A percentile compares a stretch with the other conserved stretches of the same genome.
Evolutionary conservation across 2,329 filamentous ascomycete genomes (phyloP).

Genomic region (Fusarium sulawesiense): DNA sequence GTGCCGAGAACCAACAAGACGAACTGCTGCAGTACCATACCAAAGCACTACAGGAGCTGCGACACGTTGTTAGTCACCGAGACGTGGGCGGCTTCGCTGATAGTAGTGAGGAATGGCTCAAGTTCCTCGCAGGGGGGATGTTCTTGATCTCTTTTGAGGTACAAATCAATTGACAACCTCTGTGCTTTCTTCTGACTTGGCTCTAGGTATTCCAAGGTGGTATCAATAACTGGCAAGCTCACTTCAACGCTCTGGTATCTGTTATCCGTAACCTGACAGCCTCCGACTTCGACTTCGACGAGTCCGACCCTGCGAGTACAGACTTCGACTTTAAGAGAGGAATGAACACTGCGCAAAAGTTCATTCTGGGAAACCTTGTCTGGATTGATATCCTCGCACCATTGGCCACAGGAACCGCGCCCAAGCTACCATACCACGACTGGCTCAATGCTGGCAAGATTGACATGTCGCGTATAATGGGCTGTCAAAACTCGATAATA

Average conservation of each 20-base stretch:
- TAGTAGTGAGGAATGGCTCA: slow-evolving; percentile 38
- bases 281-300: slow-evolving; percentile 1
- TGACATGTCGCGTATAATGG: slow-evolving; percentile 38
- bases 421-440: slow-evolving; percentile 12
- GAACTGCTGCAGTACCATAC: slow-evolving; percentile 43
- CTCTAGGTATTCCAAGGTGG: slow-evolving; percentile 39
- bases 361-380: slow-evolving; percentile 32
- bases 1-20: slow-evolving; percentile 34
- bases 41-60: slow-evolving; percentile 43
- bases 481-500: slow-evolving; percentile 38
- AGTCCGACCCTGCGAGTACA: neutral
- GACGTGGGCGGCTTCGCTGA: slow-evolving; percentile 17
- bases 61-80: slow-evolving; percentile 30
- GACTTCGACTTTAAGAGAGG: slow-evolving; percentile 21
- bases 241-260: slow-evolving; percentile 31
- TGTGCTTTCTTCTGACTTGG: neutral
- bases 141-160: slow-evolving; percentile 47
- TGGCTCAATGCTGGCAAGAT: slow-evolving; percentile 22
- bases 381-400: slow-evolving; percentile 41
- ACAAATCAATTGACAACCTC: neutral
- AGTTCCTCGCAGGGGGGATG: slow-evolving; percentile 42
- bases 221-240: slow-evolving; percentile 36
- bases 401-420: slow-evolving; percentile 17
- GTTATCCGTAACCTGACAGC: slow-evolving; percentile 20
- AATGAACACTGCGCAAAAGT: slow-evolving; percentile 35